Evolutionary conservation across 164 flowering plant genomes (phyloP).

Genomic region (Chloranthus sessilifolius): DNA sequence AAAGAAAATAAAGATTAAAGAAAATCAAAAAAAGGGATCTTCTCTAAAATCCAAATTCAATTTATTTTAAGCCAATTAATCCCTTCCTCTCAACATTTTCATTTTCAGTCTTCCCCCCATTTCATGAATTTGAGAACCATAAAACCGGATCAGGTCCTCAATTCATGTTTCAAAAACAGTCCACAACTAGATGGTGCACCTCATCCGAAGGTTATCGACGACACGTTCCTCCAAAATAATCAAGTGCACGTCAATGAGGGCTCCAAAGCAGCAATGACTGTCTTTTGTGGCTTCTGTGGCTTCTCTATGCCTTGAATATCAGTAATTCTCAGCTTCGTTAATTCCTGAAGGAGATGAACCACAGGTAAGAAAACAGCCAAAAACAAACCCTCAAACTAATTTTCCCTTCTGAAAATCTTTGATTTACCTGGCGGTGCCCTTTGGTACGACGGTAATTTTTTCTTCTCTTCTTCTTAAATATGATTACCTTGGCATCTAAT

Average conservation of each 20-base stretch:
- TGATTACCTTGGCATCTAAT: constrained; percentile 90
- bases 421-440: constrained; percentile 91
- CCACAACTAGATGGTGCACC: too few species aligned
- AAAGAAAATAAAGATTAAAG: too few species aligned
- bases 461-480: constrained; percentile 95
- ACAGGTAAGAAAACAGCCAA: constrained; percentile 8
- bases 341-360: constrained; percentile 43
- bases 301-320: constrained; percentile 81
- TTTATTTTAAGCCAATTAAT: too few species aligned
- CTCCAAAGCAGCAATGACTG: constrained; percentile 45
- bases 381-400: neutral
- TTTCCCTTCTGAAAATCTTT: neutral
- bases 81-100: too few species aligned
- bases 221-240: too few species aligned
- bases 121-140: too few species aligned
- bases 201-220: too few species aligned
- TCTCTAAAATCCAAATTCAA: too few species aligned
- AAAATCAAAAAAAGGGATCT: too few species aligned
- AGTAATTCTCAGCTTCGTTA: constrained; percentile 79
- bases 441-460: constrained; percentile 93
- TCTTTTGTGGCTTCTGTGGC: constrained; percentile 57
- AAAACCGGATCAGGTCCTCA: too few species aligned
- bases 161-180: too few species aligned
- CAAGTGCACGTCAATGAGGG: neutral
- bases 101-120: too few species aligned